phyloP scores from a whole-genome alignment of 164 flowering plant genomes.

The Sextonia rubra region DNA sequence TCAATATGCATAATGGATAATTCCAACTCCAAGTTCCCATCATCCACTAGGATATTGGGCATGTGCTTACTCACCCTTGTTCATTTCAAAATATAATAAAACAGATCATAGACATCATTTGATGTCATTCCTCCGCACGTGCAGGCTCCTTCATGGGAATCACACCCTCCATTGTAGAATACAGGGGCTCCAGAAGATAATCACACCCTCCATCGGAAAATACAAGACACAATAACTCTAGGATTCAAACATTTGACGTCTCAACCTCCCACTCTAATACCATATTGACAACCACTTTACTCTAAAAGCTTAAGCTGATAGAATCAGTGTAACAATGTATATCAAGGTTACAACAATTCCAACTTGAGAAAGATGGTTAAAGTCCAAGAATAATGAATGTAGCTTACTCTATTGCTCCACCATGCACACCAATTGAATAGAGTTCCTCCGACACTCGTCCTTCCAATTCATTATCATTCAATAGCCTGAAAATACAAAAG shows the following conservation, averaged over 20 bases:
- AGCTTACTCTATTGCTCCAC: conserved; percentile 92
- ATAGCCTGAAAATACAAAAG: conserved; percentile 41
- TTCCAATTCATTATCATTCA: conserved; percentile 74
- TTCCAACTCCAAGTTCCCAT: not conserved
- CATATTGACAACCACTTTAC: too few relatives aligned
- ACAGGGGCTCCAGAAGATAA: too few relatives aligned
- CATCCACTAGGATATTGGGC: not conserved
- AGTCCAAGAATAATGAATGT: not conserved
- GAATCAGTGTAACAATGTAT: too few relatives aligned
- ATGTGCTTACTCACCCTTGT: not conserved
- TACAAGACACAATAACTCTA: too few relatives aligned
- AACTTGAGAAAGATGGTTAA: not conserved
- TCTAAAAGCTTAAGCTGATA: too few relatives aligned
- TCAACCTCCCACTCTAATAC: too few relatives aligned
- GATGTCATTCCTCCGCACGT: too few relatives aligned
- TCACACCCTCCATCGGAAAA: too few relatives aligned
- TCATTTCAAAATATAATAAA: not conserved
- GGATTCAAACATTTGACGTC: too few relatives aligned
- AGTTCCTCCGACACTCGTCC: conserved; percentile 84
- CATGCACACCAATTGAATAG: conserved; percentile 90
- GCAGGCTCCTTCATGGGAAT: too few relatives aligned
- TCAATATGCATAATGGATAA: not conserved
- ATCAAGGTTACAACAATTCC: too few relatives aligned
- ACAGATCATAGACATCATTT: not conserved
- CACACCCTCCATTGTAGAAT: too few relatives aligned